Conservation (phyloP, 768 basidiomycete genomes). For the Pholiota conissans region DNA sequence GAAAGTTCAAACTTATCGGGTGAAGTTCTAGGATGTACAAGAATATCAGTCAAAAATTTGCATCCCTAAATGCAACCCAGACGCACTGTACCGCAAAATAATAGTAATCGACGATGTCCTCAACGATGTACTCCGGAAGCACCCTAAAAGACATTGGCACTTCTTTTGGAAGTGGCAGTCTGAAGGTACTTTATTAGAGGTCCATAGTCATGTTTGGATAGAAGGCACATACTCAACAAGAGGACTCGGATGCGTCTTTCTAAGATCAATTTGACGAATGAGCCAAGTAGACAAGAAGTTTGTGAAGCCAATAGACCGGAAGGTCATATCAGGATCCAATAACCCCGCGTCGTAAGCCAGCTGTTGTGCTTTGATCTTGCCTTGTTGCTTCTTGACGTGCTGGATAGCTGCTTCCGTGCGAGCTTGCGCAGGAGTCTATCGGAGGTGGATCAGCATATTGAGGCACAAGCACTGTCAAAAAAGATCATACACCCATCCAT, state of each 20-base stretch:
- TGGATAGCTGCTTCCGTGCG: conserved; percentile 79
- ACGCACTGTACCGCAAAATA: conserved; percentile 80
- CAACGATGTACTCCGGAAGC: conserved; percentile 91
- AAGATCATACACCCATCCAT: conserved; percentile 73
- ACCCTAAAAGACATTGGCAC: conserved; percentile 84
- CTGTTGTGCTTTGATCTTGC: conserved; percentile 69
- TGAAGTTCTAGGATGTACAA: conserved; percentile 41
- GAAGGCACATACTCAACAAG: conserved; percentile 55
- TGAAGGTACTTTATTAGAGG: no score
- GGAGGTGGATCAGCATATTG: neutral
- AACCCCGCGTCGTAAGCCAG: conserved; percentile 85
- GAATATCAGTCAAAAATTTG: neutral
- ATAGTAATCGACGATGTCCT: conserved; percentile 90
- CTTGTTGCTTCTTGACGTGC: conserved; percentile 74
- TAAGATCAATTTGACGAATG: conserved; percentile 85
- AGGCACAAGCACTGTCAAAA: neutral
- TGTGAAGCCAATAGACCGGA: conserved; percentile 79
- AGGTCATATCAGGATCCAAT: conserved; percentile 81
- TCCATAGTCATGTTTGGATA: no score
- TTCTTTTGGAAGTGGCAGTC: conserved; percentile 82
- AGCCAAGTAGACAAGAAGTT: conserved; percentile 94
- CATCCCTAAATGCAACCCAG: neutral
- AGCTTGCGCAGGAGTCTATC: conserved; percentile 70
- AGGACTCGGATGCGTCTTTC: conserved; percentile 70
- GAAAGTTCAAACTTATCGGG: conserved; percentile 83